Percentiles rank a stretch among this genome's conserved stretches.
Conservation (phyloP, 371 early-diverging fungal species). For the Mortierella sp. region DNA sequence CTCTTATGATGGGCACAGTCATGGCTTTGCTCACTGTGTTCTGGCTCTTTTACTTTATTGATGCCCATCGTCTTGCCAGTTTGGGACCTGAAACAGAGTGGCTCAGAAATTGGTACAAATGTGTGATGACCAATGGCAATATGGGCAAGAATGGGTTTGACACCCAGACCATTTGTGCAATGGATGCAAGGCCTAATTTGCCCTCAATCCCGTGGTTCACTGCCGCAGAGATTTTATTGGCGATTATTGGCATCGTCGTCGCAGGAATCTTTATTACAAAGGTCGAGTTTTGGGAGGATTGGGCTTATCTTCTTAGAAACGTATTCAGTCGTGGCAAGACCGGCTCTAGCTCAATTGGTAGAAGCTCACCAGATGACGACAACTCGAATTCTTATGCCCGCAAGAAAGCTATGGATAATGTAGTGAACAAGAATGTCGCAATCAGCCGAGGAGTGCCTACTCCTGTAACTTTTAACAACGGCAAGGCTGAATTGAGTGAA, state of each 20-base stretch:
- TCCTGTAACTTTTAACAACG: constrained; percentile 5
- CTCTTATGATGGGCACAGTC: constrained; percentile 40
- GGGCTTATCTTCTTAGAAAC: constrained; percentile 35
- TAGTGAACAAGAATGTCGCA: neutral
- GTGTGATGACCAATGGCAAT: constrained; percentile 6
- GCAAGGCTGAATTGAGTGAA: constrained; percentile 14
- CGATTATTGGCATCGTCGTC: constrained; percentile 34
- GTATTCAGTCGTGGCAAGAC: constrained; percentile 24
- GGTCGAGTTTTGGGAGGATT: constrained; percentile 52
- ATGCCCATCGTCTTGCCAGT: constrained; percentile 33
- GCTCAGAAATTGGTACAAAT: constrained; percentile 19
- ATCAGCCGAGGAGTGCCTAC: no score
- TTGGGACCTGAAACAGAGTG: constrained; percentile 8
- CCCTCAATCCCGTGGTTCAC: constrained; percentile 49
- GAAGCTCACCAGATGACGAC: constrained; percentile 19
- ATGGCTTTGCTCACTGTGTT: constrained; percentile 49
- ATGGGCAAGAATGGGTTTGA: constrained; percentile 26
- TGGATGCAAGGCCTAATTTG: neutral
- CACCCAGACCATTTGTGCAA: constrained; percentile 34
- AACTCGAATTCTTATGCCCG: constrained; percentile 1
- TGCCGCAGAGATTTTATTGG: constrained; percentile 44
- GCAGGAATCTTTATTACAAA: constrained; percentile 44
- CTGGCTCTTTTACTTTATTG: constrained; percentile 52
- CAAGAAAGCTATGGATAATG: constrained; percentile 4
- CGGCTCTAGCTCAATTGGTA: constrained; percentile 25